Evolutionary conservation across 192 early-diverging fungal species (phyloP).

Genomic region (Chytriomyces sp.): DNA sequence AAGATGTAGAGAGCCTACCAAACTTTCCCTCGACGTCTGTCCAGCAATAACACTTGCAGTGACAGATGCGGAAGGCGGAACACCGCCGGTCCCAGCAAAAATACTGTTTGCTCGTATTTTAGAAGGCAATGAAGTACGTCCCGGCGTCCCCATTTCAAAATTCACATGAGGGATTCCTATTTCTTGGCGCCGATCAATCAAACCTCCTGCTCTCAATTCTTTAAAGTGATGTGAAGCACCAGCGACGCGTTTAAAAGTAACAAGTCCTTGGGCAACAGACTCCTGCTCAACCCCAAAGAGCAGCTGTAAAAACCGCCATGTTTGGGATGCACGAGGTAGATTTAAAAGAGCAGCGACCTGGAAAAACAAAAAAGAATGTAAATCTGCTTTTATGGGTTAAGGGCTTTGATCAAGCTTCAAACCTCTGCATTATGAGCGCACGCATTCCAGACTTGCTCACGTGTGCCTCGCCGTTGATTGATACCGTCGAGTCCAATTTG

Average conservation of each 20-base stretch:
- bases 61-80: not conserved
- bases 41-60: not conserved
- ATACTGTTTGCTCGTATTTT: too few species aligned
- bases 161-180: too few species aligned
- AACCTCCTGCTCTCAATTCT: not conserved
- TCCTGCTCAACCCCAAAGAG: slow-evolving; percentile 55
- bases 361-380: slow-evolving; percentile 28
- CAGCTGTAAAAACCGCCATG: slow-evolving; percentile 75
- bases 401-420: not conserved
- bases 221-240: not conserved
- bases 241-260: not conserved
- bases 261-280: not conserved
- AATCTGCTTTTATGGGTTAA: too few species aligned
- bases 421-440: slow-evolving; percentile 71
- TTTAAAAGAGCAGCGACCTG: slow-evolving; percentile 68
- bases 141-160: too few species aligned
- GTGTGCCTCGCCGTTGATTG: not conserved
- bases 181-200: not conserved
- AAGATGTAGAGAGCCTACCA: too few species aligned
- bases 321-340: slow-evolving; percentile 67
- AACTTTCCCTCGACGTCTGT: not conserved
- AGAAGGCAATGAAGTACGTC: too few species aligned
- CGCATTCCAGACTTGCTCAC: slow-evolving; percentile 49
- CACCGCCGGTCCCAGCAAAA: too few species aligned
- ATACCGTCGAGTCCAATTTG: not conserved